Percentiles rank a stretch among this genome's conserved stretches.
These are phyloP conservation scores for Hanseniaspora pseudoguilliermondii DNA, from an alignment of 805 yeast species.

Conservation along the genomic window DNA sequence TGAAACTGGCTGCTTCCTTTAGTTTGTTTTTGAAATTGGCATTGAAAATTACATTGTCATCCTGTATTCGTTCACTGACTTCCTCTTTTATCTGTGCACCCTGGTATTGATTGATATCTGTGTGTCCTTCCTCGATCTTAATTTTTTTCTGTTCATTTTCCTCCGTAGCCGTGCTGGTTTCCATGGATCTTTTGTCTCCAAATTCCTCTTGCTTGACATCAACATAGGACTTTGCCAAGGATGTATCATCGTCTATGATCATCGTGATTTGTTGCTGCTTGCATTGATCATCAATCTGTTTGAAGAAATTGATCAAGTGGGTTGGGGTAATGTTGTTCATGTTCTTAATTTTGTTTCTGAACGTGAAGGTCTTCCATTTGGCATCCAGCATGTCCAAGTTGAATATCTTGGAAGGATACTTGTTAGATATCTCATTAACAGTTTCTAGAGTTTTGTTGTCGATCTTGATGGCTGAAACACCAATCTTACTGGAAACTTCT, in stretches of 20 bases:
- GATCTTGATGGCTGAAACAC: neutral
- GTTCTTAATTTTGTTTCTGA: conserved; percentile 11
- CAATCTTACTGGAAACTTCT: conserved; percentile 6
- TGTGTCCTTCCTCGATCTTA: neutral
- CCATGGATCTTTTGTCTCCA: neutral
- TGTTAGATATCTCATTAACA: neutral
- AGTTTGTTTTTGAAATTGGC: neutral
- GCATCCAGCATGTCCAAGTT: conserved; percentile 5
- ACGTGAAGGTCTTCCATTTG: conserved; percentile 12
- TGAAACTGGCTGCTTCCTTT: neutral
- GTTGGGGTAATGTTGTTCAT: conserved; percentile 1
- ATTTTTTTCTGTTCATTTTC: neutral
- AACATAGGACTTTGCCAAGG: neutral
- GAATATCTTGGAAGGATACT: neutral
- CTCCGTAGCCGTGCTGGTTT: neutral
- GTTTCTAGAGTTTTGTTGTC: neutral
- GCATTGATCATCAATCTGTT: conserved; percentile 8
- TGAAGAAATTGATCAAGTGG: neutral
- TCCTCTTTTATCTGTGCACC: neutral
- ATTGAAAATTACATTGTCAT: neutral
- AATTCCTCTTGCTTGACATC: neutral
- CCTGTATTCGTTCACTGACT: neutral
- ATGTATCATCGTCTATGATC: conserved; percentile 1
- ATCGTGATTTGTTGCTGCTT: conserved; percentile 2
- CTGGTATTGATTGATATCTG: neutral